Evolutionary conservation across 441 rosid species (phyloP), one percentile per base, ranked within the genome.

Genomic region (Populus trichocarpa): DNA sequence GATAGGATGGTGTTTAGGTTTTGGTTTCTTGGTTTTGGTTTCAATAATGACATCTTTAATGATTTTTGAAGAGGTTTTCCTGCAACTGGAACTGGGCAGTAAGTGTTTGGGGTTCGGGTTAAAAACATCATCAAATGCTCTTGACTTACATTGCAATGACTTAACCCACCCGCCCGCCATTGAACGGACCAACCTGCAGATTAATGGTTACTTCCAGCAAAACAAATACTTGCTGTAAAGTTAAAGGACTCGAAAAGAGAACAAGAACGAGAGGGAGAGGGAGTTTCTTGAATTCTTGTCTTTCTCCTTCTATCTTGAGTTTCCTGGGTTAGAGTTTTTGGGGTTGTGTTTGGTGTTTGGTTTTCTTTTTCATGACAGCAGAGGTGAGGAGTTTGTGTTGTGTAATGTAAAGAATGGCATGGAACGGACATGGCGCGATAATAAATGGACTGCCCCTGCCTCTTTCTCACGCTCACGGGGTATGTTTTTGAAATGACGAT

Each of bases 121-220:
- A 79, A 87, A 80, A 30, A 92, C 97, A 81, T 96, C 99, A 10
- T 96, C 97, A 65, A 82, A 88, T 2, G 99, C 98, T 79, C 88
- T 89, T 30, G 99, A 93, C 83, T 90, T 93, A 86, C 99, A 92
- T 75, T 93, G 97, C 63, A 93, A 73, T 1, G 98, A 92, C 80
- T 92, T 96, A 35, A 93, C 90, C 99, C 99, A 96, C 53, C 92
- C 88, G 80, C 87, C 81, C 35, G 98, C 97, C 99, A 93, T 93
- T 53, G 63, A 80, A 8, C 63, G 46, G 68, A 73, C 40, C 53
- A 20, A 2, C 26, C 22, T 22, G 25, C 26, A 59, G 26, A n/a
- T 14, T 8, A 22, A 16, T n/a, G 12, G 28, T 18, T 35, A 36
- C 72, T 69, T 35, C 12, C 53, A 59, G 3, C 65, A n/a, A 59